phyloP scores from a whole-genome alignment of 306 rosid genomes.

The Coriaria nepalensis region DNA sequence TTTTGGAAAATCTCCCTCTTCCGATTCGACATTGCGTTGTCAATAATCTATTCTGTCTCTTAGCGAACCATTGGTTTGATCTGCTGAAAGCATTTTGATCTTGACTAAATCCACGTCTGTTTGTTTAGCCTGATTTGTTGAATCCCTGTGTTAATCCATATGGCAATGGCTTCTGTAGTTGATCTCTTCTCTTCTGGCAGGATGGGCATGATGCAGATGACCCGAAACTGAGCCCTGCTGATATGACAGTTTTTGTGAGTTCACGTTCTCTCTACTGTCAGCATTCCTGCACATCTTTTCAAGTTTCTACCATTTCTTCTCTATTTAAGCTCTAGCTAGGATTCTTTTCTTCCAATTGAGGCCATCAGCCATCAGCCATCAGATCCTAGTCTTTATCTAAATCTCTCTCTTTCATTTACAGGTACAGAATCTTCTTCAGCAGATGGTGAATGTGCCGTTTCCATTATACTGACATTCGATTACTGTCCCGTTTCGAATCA shows the following conservation, averaged over 20 bases:
- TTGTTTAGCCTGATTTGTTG: no score
- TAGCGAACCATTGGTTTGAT: no score
- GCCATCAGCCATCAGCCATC: neutral
- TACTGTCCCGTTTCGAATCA: neutral
- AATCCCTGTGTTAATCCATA: no score
- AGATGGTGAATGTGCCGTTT: constrained; percentile 31
- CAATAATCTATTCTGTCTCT: no score
- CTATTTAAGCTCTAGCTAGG: neutral
- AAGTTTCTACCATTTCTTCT: neutral
- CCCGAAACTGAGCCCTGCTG: constrained; percentile 35
- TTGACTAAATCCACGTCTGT: no score
- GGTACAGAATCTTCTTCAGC: constrained; percentile 44
- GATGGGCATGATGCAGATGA: constrained; percentile 37
- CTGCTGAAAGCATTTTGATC: no score
- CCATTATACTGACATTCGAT: constrained; percentile 5
- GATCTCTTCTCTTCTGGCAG: constrained; percentile 17
- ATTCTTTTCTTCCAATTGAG: neutral
- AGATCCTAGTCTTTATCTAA: neutral
- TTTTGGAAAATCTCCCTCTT: no score
- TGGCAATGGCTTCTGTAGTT: no score
- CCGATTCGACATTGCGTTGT: no score
- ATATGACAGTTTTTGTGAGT: constrained; percentile 42
- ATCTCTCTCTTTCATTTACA: constrained; percentile 13
- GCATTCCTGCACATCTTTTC: no score
- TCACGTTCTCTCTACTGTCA: neutral